Evolutionary conservation across 2,329 filamentous ascomycete genomes (phyloP).

Genomic region (Helicocarpus griseus): DNA sequence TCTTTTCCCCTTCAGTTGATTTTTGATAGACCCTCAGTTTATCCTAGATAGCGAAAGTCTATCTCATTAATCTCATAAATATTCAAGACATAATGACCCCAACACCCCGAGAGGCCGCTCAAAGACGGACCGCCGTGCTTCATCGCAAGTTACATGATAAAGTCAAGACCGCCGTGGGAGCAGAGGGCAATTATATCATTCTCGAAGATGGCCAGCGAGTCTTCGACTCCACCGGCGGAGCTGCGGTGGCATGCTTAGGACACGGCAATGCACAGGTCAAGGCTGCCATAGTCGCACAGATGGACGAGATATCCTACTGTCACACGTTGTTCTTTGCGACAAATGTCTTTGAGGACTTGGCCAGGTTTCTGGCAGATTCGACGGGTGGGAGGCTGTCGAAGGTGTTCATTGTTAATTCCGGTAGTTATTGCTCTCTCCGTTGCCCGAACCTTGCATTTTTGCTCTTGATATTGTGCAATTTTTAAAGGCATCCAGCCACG

Average conservation of each 20-base stretch:
- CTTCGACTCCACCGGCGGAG: conserved; percentile 64
- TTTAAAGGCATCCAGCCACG: no score
- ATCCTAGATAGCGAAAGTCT: no score
- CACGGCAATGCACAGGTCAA: conserved; percentile 54
- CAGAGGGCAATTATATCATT: conserved; percentile 42
- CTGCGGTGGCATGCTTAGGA: conserved; percentile 62
- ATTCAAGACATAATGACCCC: background rate
- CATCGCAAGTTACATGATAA: conserved; percentile 42
- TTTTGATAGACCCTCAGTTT: no score
- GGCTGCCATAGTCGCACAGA: conserved; percentile 50
- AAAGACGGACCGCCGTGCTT: conserved; percentile 31
- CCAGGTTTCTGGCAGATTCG: conserved; percentile 39
- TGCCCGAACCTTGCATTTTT: background rate
- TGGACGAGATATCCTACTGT: conserved; percentile 50
- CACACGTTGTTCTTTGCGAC: conserved; percentile 51
- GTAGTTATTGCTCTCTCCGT: conserved; percentile 23
- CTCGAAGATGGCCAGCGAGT: conserved; percentile 49
- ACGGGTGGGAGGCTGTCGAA: conserved; percentile 45
- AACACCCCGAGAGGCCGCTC: background rate
- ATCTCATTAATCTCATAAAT: no score
- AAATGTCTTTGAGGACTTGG: conserved; percentile 44
- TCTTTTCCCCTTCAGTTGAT: no score
- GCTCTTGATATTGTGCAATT: background rate
- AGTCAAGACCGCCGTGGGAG: conserved; percentile 40
- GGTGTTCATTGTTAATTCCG: conserved; percentile 49